Conservation (phyloP, 1,139 yeast genomes). For the Lodderomyces beijingensis region DNA sequence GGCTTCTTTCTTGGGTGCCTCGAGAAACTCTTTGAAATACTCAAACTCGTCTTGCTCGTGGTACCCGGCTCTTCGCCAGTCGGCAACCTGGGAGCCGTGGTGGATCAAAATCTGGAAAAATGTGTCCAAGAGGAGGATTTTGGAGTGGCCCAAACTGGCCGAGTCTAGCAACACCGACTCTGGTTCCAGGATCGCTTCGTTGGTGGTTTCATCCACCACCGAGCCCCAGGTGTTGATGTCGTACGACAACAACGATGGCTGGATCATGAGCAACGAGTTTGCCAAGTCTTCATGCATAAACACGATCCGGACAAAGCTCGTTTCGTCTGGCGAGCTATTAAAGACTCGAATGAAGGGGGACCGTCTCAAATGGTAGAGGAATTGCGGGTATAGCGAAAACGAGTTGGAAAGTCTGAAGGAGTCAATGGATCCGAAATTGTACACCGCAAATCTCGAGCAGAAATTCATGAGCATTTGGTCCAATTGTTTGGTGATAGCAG, state of each 20-base stretch:
- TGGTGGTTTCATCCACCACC: slow-evolving; percentile 34
- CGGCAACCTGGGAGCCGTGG: slow-evolving; percentile 92
- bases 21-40: slow-evolving; percentile 79
- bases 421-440: slow-evolving; percentile 67
- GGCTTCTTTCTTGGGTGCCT: slow-evolving; percentile 89
- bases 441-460: slow-evolving; percentile 86
- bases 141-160: slow-evolving; percentile 55
- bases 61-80: slow-evolving; percentile 94
- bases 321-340: slow-evolving; percentile 78
- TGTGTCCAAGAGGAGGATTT: slow-evolving; percentile 68
- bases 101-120: slow-evolving; percentile 93
- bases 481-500: slow-evolving; percentile 70
- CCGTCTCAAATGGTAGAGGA: slow-evolving; percentile 66
- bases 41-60: slow-evolving; percentile 89
- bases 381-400: slow-evolving; percentile 76
- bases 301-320: slow-evolving; percentile 63
- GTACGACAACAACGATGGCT: slow-evolving; percentile 66
- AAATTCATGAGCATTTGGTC: slow-evolving; percentile 81
- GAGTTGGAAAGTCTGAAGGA: slow-evolving; percentile 76
- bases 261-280: slow-evolving; percentile 69
- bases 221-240: slow-evolving; percentile 50
- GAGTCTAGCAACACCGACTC: slow-evolving; percentile 69
- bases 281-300: slow-evolving; percentile 64
- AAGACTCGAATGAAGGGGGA: slow-evolving; percentile 68
- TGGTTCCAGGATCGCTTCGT: slow-evolving; percentile 29